Conservation (phyloP, 306 rosid genomes). For the Geum urbanum region DNA sequence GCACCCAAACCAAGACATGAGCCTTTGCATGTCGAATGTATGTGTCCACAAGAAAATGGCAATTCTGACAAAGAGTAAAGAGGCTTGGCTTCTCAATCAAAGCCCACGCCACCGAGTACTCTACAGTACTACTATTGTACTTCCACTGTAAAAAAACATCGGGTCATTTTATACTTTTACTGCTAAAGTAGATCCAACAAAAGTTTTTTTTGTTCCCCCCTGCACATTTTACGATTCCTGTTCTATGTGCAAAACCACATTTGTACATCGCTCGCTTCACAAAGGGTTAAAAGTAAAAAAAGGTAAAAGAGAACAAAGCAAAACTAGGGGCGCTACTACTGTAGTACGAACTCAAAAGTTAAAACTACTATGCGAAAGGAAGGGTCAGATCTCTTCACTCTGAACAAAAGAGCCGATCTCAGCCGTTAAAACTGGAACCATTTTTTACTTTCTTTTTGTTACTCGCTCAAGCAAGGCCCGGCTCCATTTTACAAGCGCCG, state of each 20-base stretch:
- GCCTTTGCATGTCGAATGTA: neutral
- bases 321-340: neutral
- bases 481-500: slow-evolving; percentile 31
- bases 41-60: neutral
- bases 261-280: slow-evolving; percentile 28
- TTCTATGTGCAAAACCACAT: slow-evolving; percentile 26
- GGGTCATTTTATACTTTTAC: neutral
- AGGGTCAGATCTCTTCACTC: slow-evolving; percentile 40
- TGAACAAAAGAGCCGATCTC: slow-evolving; percentile 28
- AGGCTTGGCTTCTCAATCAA: neutral
- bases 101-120: neutral
- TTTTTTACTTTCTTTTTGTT: neutral
- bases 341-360: neutral
- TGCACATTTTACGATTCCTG: slow-evolving; percentile 24
- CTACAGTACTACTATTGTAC: neutral
- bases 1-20: neutral
- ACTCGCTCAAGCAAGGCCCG: slow-evolving; percentile 42
- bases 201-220: slow-evolving; percentile 13
- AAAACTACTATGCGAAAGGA: neutral
- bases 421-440: slow-evolving; percentile 48
- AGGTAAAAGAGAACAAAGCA: neutral
- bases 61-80: neutral
- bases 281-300: slow-evolving; percentile 4
- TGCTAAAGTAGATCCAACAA: neutral
- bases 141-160: neutral